Conservation (phyloP, 2,329 filamentous ascomycete genomes). For the Ascochyta fabae region DNA sequence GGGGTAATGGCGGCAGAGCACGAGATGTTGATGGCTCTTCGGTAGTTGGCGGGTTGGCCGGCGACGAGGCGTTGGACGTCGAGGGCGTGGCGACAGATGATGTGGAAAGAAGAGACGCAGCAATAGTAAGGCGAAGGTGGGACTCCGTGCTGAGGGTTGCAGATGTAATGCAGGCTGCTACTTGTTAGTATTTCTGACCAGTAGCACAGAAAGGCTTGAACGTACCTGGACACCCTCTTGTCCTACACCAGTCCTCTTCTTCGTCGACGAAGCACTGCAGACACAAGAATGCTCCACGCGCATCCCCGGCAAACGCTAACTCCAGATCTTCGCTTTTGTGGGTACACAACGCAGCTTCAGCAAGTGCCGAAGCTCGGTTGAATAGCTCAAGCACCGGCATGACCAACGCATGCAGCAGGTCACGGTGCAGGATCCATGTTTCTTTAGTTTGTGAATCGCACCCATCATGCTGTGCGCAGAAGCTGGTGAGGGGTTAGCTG, state of each 20-base stretch:
- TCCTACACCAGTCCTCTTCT: constrained; percentile 64
- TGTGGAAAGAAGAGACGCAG: constrained; percentile 56
- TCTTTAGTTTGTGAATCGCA: constrained; percentile 43
- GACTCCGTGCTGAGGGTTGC: constrained; percentile 56
- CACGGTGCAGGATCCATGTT: constrained; percentile 61
- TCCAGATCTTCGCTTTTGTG: constrained; percentile 60
- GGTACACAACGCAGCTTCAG: constrained; percentile 57
- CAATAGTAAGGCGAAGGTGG: constrained; percentile 55
- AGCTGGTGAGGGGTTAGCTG: constrained; percentile 39
- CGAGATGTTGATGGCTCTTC: constrained; percentile 18
- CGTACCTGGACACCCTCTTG: constrained; percentile 59
- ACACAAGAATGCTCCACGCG: constrained; percentile 64
- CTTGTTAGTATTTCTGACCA: constrained; percentile 14
- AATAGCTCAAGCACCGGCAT: constrained; percentile 65
- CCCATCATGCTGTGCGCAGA: constrained; percentile 52
- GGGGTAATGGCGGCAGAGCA: constrained; percentile 42
- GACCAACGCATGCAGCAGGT: constrained; percentile 64
- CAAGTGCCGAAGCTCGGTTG: constrained; percentile 61
- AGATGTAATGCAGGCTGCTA: constrained; percentile 52
- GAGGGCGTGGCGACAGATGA: constrained; percentile 23
- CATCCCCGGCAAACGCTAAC: constrained; percentile 63
- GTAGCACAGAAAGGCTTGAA: neutral
- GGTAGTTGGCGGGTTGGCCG: constrained; percentile 18
- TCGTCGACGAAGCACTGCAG: constrained; percentile 65
- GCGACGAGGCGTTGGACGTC: constrained; percentile 19